Evolutionary conservation across 2,329 filamentous ascomycete genomes (phyloP).

Genomic region (Diaporthe longicolla): DNA sequence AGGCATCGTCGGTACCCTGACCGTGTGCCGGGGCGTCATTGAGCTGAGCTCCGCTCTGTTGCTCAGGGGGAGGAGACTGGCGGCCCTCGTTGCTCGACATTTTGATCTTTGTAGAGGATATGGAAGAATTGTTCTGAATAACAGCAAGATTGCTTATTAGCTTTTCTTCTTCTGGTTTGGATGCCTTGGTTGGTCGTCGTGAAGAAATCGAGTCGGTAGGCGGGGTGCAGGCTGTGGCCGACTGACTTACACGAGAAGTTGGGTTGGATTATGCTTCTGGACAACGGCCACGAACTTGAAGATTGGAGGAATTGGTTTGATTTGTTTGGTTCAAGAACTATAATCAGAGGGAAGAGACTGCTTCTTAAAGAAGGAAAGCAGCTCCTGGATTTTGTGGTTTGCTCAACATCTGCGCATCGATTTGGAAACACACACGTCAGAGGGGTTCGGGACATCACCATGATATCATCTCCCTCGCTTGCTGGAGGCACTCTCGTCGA

Average conservation of each 20-base stretch:
- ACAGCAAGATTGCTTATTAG: neutral
- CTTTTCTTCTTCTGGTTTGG: neutral
- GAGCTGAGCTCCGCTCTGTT: slow-evolving; percentile 75
- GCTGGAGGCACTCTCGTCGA: slow-evolving; percentile 6
- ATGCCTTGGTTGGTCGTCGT: neutral
- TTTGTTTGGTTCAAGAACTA: neutral
- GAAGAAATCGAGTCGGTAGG: neutral
- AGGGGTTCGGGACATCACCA: slow-evolving; percentile 31
- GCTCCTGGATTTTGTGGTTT: slow-evolving; percentile 10
- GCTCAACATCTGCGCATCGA: slow-evolving; percentile 1
- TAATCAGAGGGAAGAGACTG: neutral
- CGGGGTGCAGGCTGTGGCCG: neutral
- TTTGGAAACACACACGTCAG: slow-evolving; percentile 30
- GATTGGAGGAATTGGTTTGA: neutral
- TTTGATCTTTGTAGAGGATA: slow-evolving; percentile 50
- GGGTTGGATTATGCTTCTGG: neutral
- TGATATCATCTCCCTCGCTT: slow-evolving; percentile 25
- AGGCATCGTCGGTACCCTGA: slow-evolving; percentile 68
- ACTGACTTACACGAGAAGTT: slow-evolving; percentile 17
- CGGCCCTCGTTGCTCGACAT: slow-evolving; percentile 78
- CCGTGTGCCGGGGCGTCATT: slow-evolving; percentile 70
- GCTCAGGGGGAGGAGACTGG: slow-evolving; percentile 83
- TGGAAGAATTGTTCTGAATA: neutral
- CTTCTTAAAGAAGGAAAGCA: neutral
- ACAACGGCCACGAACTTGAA: neutral